phyloP scores from a whole-genome alignment of 306 rosid genomes.

The Glycine soja region DNA sequence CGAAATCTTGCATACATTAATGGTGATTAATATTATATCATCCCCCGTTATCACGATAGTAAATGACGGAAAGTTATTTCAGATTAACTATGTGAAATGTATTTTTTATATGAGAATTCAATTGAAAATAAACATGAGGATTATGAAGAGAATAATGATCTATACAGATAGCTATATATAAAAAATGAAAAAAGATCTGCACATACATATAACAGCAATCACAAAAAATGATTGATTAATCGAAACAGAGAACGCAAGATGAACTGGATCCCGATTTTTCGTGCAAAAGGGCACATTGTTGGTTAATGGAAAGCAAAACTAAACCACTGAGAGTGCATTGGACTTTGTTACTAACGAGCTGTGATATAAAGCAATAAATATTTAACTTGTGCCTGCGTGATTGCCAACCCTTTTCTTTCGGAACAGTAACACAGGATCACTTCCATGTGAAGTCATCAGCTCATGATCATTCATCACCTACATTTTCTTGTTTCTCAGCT shows the following conservation, averaged over 20 bases:
- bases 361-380: background rate
- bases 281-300: background rate
- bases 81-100: too few species aligned
- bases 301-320: background rate
- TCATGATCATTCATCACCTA: background rate
- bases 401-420: too few species aligned
- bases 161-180: background rate
- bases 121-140: too few species aligned
- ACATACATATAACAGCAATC: background rate
- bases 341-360: background rate
- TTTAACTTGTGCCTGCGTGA: background rate
- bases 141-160: background rate
- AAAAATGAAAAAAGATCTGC: background rate
- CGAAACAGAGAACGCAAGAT: background rate
- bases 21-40: too few species aligned
- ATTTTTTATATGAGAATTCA: too few species aligned
- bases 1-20: too few species aligned
- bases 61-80: too few species aligned
- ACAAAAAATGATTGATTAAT: slow-evolving; percentile 3
- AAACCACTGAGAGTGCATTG: background rate
- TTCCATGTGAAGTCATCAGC: slow-evolving; percentile 8
- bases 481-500: background rate
- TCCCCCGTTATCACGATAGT: too few species aligned
- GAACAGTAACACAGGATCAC: slow-evolving; percentile 21
- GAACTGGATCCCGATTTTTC: slow-evolving; percentile 19